Evolutionary conservation across 352 stramenopile species (phyloP), one percentile per base, ranked within the genome.

Genomic region (Halophytophthora polymorphica): DNA sequence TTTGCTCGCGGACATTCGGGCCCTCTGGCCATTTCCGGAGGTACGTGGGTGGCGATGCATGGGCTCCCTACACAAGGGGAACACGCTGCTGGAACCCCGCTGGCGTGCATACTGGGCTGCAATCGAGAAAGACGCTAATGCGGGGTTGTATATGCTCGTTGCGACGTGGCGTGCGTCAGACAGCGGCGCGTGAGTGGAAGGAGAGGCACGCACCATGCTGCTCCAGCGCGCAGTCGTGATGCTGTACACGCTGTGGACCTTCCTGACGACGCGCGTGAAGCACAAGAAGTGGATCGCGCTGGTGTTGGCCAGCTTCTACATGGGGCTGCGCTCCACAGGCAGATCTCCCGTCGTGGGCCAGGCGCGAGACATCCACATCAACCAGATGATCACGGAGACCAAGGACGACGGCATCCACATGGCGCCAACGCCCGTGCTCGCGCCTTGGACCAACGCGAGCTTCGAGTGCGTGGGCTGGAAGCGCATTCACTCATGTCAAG

Each of bases 391-490:
- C 46, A 90, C 80, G 8, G 62, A 79, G 52, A 74, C 73, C n/a
- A 73, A 74, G 23, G 64, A 87, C 50, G 72, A 81, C 41, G 75
- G 73, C 17, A 73, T 80, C 35, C 61, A 70, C 59, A 86, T 88
- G 67, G 44, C 61, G 22, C 73, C 77, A 2, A 86, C 77, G 33
- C 64, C 63, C 6, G 67, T 94, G 39, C 45, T 66, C 0, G 61
- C 75, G 31, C 66, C 80, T 0, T 94, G 83, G 83, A 88, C 77
- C 4, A 84, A 91, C 51, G 68, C 81, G 39, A 74, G 73, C 50
- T 94, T 88, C 43, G 83, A 94, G 61, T 94, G 83, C 51, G 69
- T 94, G 34, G 81, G 81, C 39, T 94, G 83, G 83, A 90, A 94
- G 53, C 79, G 79, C 33, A 86, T 84, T 34, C 73, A 92, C n/a